Percentiles rank a stretch among this genome's conserved stretches.
Evolutionary conservation across 2,329 filamentous ascomycete species (phyloP).

Genomic region (Chalaropsis thielavioides): DNA sequence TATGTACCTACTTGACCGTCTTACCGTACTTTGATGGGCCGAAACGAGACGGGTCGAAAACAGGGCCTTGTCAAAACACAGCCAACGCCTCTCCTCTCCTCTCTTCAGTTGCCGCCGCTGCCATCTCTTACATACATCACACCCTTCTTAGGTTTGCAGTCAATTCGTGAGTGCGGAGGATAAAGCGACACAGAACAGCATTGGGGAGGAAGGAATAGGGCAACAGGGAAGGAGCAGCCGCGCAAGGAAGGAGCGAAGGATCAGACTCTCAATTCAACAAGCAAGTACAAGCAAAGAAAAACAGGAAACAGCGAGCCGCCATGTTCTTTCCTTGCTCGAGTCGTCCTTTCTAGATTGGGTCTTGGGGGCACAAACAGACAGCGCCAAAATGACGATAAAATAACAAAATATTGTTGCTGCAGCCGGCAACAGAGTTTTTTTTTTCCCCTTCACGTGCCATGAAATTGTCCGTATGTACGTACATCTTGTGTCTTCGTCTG

Average conservation of each 20-base stretch:
- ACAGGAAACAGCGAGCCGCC: not conserved
- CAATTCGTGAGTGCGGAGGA: not conserved
- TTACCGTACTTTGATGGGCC: not conserved
- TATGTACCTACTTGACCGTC: not conserved
- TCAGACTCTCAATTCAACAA: not conserved
- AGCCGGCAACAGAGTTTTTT: not conserved
- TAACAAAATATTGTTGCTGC: not conserved
- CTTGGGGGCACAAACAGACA: not conserved
- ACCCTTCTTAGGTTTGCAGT: not conserved
- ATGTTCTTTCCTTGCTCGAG: not conserved
- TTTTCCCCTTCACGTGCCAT: not conserved
- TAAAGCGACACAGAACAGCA: not conserved
- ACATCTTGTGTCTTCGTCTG: too few species aligned
- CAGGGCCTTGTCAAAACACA: not conserved
- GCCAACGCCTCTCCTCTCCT: not conserved
- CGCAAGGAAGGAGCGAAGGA: not conserved
- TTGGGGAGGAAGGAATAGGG: not conserved
- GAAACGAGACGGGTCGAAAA: not conserved
- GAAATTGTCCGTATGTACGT: too few species aligned
- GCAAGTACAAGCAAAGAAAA: not conserved
- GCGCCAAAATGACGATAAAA: not conserved
- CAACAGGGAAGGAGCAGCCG: not conserved
- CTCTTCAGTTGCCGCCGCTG: not conserved
- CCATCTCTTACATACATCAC: not conserved
- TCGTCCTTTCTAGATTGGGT: not conserved